Base-by-base conservation (phyloP, 345 rosid species). In the Euphorbia peplus region DNA sequence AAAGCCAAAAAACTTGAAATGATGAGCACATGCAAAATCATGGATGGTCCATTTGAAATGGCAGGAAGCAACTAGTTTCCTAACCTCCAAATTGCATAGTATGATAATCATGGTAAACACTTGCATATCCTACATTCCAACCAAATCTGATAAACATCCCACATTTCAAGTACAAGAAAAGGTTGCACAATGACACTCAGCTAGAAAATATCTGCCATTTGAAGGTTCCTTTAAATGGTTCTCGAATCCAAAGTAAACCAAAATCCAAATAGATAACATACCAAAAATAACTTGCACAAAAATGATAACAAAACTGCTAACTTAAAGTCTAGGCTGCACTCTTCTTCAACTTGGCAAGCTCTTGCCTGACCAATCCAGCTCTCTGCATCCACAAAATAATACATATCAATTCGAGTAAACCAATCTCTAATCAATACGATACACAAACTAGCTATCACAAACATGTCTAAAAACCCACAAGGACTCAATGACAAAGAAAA, bases 291-390 rank as follows among this genome's bases (percentile, higher is more conserved):
- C 37, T 14, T 46, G 66, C 24, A 22, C 1, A 37, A 22, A 19
- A 54, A 19, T 19, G 26, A 56, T 64, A 68, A 60, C 76, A 63
- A 67, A 73, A 64, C 18, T 64, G 61, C 35, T 19, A 21, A 11
- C 11, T n/a, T 5, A 32, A 57, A 15, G 4, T 71, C 68, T 69
- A 84, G 32, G 79, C 81, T 13, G 84, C 47, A 64, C 26, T 77
- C 69, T 80, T 87, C 80, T 85, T 89, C 32, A 84, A 73, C 73
- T 87, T 89, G 4, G 88, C 82, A 63, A 87, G 86, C 79, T 87
- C 91, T 69, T 87, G 88, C 79, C 85, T 81, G 60, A 89, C 64
- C 19, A 89, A 59, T 70, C 90, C 92, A 76, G 81, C 85, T 71
- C 79, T 83, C 93, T 88, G 87, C 83, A 81, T 12, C 32, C 32